These are phyloP conservation scores for Dalechampia spathulata DNA, from an alignment of 441 rosid species.

Conservation along the genomic window DNA sequence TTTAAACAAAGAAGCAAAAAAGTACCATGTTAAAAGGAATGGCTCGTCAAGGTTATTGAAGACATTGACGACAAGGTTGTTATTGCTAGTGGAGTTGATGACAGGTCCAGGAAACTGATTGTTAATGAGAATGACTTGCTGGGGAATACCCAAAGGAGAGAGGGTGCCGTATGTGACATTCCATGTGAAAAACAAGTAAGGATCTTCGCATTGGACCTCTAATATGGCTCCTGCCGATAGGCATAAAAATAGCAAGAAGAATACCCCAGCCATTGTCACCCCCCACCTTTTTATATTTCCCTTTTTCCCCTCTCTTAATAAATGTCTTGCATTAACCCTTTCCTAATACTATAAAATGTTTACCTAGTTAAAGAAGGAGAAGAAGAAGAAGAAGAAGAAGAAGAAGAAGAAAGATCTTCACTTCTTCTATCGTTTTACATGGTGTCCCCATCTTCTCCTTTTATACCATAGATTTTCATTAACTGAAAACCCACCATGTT, in stretches of 20 bases:
- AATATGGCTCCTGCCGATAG: slow-evolving; percentile 21
- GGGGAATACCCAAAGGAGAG: slow-evolving; percentile 50
- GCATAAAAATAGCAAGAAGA: slow-evolving; percentile 23
- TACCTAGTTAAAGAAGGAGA: background rate
- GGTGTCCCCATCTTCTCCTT: background rate
- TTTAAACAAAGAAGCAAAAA: background rate
- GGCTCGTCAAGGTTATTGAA: slow-evolving; percentile 71
- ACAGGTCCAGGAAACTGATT: slow-evolving; percentile 63
- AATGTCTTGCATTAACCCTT: slow-evolving; percentile 1
- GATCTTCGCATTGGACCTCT: slow-evolving; percentile 42
- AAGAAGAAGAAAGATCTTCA: background rate
- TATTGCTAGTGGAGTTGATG: slow-evolving; percentile 59
- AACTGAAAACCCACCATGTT: background rate
- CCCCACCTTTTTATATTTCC: background rate
- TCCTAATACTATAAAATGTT: background rate
- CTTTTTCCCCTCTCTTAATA: background rate
- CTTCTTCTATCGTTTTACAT: background rate
- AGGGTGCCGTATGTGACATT: slow-evolving; percentile 55
- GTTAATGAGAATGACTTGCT: slow-evolving; percentile 59
- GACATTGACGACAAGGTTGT: slow-evolving; percentile 54
- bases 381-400: background rate
- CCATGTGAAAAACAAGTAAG: slow-evolving; percentile 55
- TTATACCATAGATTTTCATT: background rate
- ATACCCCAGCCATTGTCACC: slow-evolving; percentile 20
- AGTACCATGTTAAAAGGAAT: slow-evolving; percentile 51